Evolutionary conservation across 2,329 filamentous ascomycete species (phyloP), one percentile per base, ranked within the genome.

Genomic region (Colletotrichum spaethianum): DNA sequence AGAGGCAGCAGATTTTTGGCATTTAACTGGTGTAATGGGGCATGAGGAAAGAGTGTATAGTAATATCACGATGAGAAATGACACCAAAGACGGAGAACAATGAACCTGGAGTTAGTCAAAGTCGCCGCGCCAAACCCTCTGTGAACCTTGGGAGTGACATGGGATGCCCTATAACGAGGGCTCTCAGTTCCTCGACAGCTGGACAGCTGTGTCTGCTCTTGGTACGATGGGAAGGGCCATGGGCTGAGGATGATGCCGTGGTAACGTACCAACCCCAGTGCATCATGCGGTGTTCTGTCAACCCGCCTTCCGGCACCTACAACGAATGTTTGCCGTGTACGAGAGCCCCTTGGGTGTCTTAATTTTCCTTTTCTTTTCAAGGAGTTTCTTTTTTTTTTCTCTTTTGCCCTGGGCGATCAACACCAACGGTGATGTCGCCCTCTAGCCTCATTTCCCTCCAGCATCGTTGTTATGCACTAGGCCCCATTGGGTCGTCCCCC

Each of bases 41-140:
- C 64, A 72, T 62, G 69, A 72, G 46, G 50, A 57, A 57, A 68
- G 64, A 72, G 69, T 72, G 69, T 72, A 68, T 63, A 72, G 50
- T 68, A 72, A 72, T 63, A 42, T 72, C 61, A 57, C 68, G 42
- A 71, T 38, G 69, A 72, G 55, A 65, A 72, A 72, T 68, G 69
- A 72, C 52, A 23, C 33, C 46, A 50, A 57, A 70, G 55, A 70
- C 12, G 42, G 67, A 55, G 63, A 56, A 36, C 48, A 70, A 67
- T 70, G 55, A 61, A 33, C 44, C 56, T 53, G 18, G 23, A 40
- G 40, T 67, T n/a, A 20, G 14, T 20, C 20, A 36, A 44, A 28
- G n/a, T 52, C 16, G 11, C 3, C 11, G 31, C 11, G 14, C 18
- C 18, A n/a, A 11, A 14, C 3, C 4, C n/a, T 26, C 1, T 31